Evolutionary conservation across 1,284 basidiomycete species (phyloP).

Genomic region (Melampsora americana): DNA sequence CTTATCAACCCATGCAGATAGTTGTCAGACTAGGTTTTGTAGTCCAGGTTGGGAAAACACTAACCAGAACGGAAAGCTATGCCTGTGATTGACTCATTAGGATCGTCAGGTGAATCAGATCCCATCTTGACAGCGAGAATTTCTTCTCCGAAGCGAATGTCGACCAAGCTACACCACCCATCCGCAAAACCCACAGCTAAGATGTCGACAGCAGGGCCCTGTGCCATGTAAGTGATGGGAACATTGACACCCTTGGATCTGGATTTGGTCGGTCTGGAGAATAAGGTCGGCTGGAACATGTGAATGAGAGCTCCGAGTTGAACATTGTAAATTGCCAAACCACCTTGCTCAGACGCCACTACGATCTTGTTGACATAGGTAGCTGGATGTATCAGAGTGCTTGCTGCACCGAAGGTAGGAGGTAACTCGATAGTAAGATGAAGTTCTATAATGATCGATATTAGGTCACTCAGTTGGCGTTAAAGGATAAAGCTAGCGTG

Average conservation of each 20-base stretch:
- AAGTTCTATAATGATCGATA: conserved; percentile 57
- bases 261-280: conserved; percentile 48
- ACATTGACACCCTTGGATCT: conserved; percentile 51
- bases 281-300: conserved; percentile 16
- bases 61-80: conserved; percentile 82
- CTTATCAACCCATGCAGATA: conserved; percentile 44
- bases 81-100: conserved; percentile 70
- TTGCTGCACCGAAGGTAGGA: conserved; percentile 70
- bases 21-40: conserved; percentile 45
- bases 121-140: conserved; percentile 80
- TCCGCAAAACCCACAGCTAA: conserved; percentile 84
- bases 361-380: conserved; percentile 97
- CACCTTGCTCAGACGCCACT: conserved; percentile 75
- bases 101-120: conserved; percentile 51
- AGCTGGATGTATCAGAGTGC: conserved; percentile 79
- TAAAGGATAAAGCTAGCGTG: conserved; percentile 30
- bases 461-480: conserved; percentile 26
- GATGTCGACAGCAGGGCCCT: conserved; percentile 94
- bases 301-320: conserved; percentile 65
- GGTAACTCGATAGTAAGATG: conserved; percentile 70
- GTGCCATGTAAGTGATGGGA: conserved; percentile 73
- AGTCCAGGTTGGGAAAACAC: conserved; percentile 49
- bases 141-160: conserved; percentile 81
- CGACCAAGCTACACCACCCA: conserved; percentile 82
- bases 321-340: conserved; percentile 91